These are phyloP conservation scores for Curvularia verruculosa DNA, from an alignment of 2,329 filamentous ascomycete genomes.

Conservation along the genomic window DNA sequence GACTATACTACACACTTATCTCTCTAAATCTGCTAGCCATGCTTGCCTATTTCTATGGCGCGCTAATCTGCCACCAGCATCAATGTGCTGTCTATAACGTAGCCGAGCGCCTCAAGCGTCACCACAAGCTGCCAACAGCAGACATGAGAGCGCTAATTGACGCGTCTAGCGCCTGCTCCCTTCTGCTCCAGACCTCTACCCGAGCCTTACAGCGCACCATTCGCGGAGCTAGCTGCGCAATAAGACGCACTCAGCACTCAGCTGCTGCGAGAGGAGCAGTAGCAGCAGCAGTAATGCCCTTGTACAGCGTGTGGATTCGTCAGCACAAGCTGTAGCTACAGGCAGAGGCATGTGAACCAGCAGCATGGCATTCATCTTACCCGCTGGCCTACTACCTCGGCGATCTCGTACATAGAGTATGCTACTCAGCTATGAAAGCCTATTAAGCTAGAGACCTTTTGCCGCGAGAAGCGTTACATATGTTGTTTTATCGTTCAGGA, in stretches of 20 bases:
- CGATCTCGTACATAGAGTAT: slow-evolving; percentile 1
- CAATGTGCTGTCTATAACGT: not conserved
- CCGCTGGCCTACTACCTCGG: not conserved
- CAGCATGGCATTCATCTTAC: slow-evolving; percentile 1
- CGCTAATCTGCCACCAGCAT: not conserved
- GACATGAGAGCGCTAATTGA: not conserved
- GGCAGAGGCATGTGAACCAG: not conserved
- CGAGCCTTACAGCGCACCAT: not conserved
- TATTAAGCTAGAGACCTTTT: slow-evolving; percentile 7
- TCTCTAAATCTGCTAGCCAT: too few species aligned
- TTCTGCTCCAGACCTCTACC: not conserved
- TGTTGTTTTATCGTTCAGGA: slow-evolving; percentile 16
- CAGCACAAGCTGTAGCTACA: not conserved
- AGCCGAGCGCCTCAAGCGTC: not conserved
- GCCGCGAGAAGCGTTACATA: not conserved
- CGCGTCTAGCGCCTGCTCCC: not conserved
- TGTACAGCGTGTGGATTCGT: not conserved
- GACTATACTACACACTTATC: too few species aligned
- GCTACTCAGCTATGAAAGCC: slow-evolving; percentile 2
- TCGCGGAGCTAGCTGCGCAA: not conserved
- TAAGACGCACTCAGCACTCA: not conserved
- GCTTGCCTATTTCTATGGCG: too few species aligned
- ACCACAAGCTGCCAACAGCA: not conserved
- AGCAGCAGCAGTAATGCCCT: too few species aligned
- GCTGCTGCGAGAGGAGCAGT: not conserved